Evolutionary conservation across 352 stramenopile genomes (phyloP).

Genomic region (Globisporangium irregulare): DNA sequence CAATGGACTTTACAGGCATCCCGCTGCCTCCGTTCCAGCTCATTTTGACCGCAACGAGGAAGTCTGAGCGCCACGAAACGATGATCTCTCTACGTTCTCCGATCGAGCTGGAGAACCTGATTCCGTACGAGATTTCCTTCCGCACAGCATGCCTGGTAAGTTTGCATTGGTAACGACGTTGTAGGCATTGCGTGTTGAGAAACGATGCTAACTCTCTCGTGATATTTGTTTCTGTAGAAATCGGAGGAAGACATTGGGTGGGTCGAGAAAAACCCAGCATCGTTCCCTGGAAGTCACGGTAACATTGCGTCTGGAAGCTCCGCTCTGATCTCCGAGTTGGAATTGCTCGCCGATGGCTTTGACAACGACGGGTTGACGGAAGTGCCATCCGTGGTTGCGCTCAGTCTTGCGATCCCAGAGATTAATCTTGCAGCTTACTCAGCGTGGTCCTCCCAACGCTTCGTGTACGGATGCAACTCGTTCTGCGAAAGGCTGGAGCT

Average conservation of each 20-base stretch:
- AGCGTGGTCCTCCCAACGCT: conserved; percentile 45
- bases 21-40: conserved; percentile 71
- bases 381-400: conserved; percentile 58
- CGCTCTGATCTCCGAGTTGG: conserved; percentile 60
- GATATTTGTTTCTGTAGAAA: conserved; percentile 40
- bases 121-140: conserved; percentile 70
- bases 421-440: conserved; percentile 59
- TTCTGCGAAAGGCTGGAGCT: conserved; percentile 72
- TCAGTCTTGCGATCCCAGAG: conserved; percentile 68
- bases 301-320: conserved; percentile 54
- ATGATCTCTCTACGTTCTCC: conserved; percentile 64
- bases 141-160: conserved; percentile 68
- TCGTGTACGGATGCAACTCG: conserved; percentile 67
- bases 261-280: conserved; percentile 61
- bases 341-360: conserved; percentile 56
- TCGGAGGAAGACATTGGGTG: conserved; percentile 56
- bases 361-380: conserved; percentile 31
- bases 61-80: conserved; percentile 77
- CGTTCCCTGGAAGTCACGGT: conserved; percentile 58
- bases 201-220: conserved; percentile 10
- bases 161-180: conserved; percentile 15
- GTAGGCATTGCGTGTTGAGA: background rate
- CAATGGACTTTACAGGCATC: conserved; percentile 18
- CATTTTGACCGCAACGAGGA: conserved; percentile 63
- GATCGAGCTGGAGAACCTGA: conserved; percentile 72